Conservation (phyloP, 2,329 filamentous ascomycete species). For the Coniella vitis region DNA sequence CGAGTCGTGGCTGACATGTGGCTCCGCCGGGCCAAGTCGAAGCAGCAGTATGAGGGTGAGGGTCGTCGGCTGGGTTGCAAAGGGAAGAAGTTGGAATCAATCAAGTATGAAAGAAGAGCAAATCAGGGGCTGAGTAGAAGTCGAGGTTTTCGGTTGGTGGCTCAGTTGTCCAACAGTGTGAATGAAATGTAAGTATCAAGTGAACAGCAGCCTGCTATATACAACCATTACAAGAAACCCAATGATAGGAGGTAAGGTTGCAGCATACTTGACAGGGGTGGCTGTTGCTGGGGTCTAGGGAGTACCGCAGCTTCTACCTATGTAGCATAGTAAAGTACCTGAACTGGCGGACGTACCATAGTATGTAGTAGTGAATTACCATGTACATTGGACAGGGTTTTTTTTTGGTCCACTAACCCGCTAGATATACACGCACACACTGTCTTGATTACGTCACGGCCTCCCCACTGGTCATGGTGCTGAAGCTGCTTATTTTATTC, state of each 20-base stretch:
- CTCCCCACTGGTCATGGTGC: neutral
- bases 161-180: neutral
- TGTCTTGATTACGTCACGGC: constrained; percentile 14
- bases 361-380: neutral
- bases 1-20: constrained; percentile 14
- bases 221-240: too few species aligned
- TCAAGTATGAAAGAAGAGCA: neutral
- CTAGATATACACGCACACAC: neutral
- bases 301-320: too few species aligned
- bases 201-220: too few species aligned
- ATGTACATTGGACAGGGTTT: neutral
- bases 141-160: neutral
- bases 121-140: too few species aligned
- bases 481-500: constrained; percentile 1
- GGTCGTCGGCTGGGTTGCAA: neutral
- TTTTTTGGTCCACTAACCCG: too few species aligned
- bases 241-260: too few species aligned
- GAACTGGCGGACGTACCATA: too few species aligned
- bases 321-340: too few species aligned
- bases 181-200: neutral
- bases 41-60: neutral
- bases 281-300: too few species aligned
- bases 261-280: too few species aligned
- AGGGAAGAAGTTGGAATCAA: neutral
- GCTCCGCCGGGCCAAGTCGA: constrained; percentile 3